Evolutionary conservation across 768 basidiomycete genomes (phyloP).

Genomic region (Ramaria rubella): DNA sequence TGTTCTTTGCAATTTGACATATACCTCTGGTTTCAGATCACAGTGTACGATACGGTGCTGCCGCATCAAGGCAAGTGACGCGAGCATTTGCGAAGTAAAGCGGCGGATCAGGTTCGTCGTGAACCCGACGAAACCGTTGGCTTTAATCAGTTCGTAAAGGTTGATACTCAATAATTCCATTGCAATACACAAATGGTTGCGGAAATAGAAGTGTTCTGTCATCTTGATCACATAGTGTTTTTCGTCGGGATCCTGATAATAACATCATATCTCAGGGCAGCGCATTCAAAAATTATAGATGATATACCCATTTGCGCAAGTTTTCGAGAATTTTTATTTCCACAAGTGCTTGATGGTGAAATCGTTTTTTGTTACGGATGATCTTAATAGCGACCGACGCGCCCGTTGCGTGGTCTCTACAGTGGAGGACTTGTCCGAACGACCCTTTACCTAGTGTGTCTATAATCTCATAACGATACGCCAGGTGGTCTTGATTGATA

Average conservation of each 20-base stretch:
- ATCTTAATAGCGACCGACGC: conserved; percentile 99
- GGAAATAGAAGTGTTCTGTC: conserved; percentile 98
- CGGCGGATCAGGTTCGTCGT: conserved; percentile 90
- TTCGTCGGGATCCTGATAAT: conserved; percentile 81
- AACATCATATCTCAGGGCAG: background rate
- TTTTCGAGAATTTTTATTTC: conserved; percentile 98
- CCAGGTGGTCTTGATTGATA: conserved; percentile 85
- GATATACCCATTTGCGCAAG: conserved; percentile 89
- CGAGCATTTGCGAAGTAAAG: conserved; percentile 93
- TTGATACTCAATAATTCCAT: conserved; percentile 98
- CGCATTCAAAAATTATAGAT: background rate
- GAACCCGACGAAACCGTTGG: conserved; percentile 98
- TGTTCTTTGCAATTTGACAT: conserved; percentile 18
- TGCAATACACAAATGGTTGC: conserved; percentile 94
- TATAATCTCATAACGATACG: conserved; percentile 93
- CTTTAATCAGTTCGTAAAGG: conserved; percentile 97
- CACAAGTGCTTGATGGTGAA: conserved; percentile 97
- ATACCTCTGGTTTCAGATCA: conserved; percentile 95
- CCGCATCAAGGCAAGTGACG: conserved; percentile 87
- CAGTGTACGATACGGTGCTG: conserved; percentile 98
- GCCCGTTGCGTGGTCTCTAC: conserved; percentile 92
- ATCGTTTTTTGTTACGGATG: conserved; percentile 97
- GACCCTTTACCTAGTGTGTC: conserved; percentile 96
- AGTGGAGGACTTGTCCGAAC: conserved; percentile 94
- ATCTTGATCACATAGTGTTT: conserved; percentile 97